These are phyloP conservation scores for Cercospora canescens DNA, from an alignment of 2,329 filamentous ascomycete species.

Conservation along the genomic window DNA sequence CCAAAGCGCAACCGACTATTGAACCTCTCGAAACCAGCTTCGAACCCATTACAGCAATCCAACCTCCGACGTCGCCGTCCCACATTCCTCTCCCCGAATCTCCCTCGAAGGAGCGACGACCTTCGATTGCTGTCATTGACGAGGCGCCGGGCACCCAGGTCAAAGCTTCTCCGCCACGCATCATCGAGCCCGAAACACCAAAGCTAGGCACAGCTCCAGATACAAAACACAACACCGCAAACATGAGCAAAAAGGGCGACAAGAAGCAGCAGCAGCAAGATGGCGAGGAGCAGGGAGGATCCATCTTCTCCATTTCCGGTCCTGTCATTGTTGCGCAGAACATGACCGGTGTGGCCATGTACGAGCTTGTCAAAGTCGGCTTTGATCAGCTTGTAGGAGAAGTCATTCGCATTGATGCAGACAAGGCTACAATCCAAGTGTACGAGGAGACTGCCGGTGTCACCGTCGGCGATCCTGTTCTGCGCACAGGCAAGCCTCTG, in stretches of 20 bases:
- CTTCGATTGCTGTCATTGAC: constrained; percentile 10
- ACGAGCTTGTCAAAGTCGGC: constrained; percentile 94
- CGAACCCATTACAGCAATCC: constrained; percentile 15
- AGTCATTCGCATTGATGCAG: constrained; percentile 94
- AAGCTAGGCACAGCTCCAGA: constrained; percentile 18
- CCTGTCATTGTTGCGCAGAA: constrained; percentile 97
- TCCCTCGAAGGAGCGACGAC: constrained; percentile 14
- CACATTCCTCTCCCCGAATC: constrained; percentile 23
- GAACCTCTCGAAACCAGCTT: not conserved
- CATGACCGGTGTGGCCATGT: constrained; percentile 99
- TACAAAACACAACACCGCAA: constrained; percentile 25
- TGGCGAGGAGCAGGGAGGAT: constrained; percentile 60
- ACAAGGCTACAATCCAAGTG: constrained; percentile 96
- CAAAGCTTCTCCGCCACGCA: constrained; percentile 14
- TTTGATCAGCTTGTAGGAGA: constrained; percentile 91
- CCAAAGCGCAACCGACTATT: constrained; percentile 5
- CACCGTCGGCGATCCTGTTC: constrained; percentile 90
- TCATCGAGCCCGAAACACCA: constrained; percentile 15
- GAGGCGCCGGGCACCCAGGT: constrained; percentile 8
- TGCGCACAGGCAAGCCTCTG: constrained; percentile 88
- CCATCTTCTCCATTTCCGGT: constrained; percentile 72
- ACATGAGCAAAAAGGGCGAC: constrained; percentile 37
- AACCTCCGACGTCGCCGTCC: constrained; percentile 18
- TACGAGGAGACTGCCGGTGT: constrained; percentile 99
- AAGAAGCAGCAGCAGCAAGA: constrained; percentile 42